Evolutionary conservation across 2,329 filamentous ascomycete species (phyloP).

Genomic region (Cercospora sp.): DNA sequence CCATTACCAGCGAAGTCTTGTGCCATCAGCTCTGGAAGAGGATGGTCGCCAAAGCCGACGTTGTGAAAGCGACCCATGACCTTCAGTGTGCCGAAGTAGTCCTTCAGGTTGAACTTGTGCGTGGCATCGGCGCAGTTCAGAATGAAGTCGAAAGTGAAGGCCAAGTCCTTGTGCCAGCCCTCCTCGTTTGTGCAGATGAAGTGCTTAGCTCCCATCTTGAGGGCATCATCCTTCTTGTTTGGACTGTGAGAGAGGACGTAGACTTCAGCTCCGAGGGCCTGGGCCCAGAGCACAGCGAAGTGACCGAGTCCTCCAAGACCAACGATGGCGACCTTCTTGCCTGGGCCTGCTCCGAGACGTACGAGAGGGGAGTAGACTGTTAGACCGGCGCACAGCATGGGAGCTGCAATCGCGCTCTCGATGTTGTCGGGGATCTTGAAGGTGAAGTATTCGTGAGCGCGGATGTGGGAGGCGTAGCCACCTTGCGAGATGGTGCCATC

Average conservation of each 20-base stretch:
- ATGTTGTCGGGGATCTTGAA: conserved; percentile 77
- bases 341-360: conserved; percentile 71
- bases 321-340: conserved; percentile 59
- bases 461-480: conserved; percentile 67
- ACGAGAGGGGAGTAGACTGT: conserved; percentile 78
- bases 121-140: conserved; percentile 72
- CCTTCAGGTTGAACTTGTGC: conserved; percentile 62
- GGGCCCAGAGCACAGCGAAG: conserved; percentile 51
- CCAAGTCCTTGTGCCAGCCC: conserved; percentile 58
- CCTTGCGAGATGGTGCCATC: conserved; percentile 66
- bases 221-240: conserved; percentile 60
- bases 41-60: conserved; percentile 76
- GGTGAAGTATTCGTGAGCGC: conserved; percentile 73
- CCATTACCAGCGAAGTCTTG: conserved; percentile 76
- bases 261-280: conserved; percentile 60
- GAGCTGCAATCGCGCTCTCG: conserved; percentile 59
- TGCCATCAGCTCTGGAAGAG: conserved; percentile 61
- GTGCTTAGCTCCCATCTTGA: conserved; percentile 60
- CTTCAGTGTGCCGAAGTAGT: conserved; percentile 78
- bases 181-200: conserved; percentile 61
- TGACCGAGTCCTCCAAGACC: conserved; percentile 49
- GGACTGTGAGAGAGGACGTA: conserved; percentile 62
- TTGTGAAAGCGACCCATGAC: conserved; percentile 79
- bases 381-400: conserved; percentile 80
- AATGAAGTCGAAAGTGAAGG: conserved; percentile 70